Evolutionary conservation across 345 rosid genomes (phyloP), one percentile per base, ranked within the genome.

Genomic region (Erodium maritimum): DNA sequence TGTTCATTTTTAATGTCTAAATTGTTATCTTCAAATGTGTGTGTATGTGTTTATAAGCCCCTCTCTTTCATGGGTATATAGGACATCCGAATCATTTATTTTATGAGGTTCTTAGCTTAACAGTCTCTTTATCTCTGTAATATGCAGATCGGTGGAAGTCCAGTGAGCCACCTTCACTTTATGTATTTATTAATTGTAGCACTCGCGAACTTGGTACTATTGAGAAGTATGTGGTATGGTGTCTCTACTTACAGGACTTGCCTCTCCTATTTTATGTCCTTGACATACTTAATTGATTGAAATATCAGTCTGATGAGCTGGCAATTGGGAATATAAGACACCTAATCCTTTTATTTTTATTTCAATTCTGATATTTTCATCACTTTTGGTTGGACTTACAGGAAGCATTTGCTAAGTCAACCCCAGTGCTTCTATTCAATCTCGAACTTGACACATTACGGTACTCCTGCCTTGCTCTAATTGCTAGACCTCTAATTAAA

Each of bases 401-500:
- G 96, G 96, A 84, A 64, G 77, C 65, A n/a, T 86, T 80, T 84
- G 90, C 88, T 24, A 69, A 6, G 33, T 86, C 90, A 60, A 88
- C 90, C 55, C 93, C 98, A 65, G 65, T 87, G 0, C 95, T 88
- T 73, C 72, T 88, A 22, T 91, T 86, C 71, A 91, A 88, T 75
- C 96, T 91, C 69, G 98, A 91, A 78, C 87, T 91, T 55, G 96
- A 91, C 61, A 91, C 96, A 33, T 75, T 88, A 67, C 90, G 96
- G 96, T 91, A 82, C 67, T 45, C 67, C 59, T 48, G 65, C 11
- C 21, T 53, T 22, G 46, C 46, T 37, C 10, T 37, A 37, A 12
- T 37, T 37, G 61, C 48, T 65, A 63, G 33, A 4, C 1, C 61
- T 65, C 57, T 57, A 14, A 56, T 14, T 66, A 45, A 58, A 33